Conservation (phyloP, 805 yeast species). For the Metschnikowia hibisci region DNA sequence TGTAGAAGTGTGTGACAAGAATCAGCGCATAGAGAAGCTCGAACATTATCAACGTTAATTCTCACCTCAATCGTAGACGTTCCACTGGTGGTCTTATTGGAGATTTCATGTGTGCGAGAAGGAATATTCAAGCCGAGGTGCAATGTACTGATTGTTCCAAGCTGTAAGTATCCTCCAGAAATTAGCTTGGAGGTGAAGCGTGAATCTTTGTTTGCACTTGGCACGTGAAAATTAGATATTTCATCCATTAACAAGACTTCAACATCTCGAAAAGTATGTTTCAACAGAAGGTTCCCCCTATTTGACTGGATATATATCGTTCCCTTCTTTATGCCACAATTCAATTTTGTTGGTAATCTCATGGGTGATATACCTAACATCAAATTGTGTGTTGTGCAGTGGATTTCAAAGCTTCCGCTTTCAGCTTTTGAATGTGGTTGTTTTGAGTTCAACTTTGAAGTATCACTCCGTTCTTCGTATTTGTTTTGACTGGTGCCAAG, state of each 20-base stretch:
- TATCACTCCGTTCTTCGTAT: background rate
- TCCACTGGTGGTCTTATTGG: constrained; percentile 17
- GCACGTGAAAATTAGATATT: constrained; percentile 13
- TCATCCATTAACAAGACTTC: constrained; percentile 66
- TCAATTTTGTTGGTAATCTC: constrained; percentile 50
- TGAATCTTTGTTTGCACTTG: background rate
- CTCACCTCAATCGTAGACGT: constrained; percentile 40
- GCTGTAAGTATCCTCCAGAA: background rate
- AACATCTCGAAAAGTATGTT: constrained; percentile 47
- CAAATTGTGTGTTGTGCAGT: constrained; percentile 46
- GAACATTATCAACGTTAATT: constrained; percentile 45
- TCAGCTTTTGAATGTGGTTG: background rate
- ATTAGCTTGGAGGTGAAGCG: constrained; percentile 24
- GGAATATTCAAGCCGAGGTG: constrained; percentile 1
- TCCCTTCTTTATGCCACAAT: constrained; percentile 51
- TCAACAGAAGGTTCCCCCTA: constrained; percentile 29
- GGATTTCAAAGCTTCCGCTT: constrained; percentile 19
- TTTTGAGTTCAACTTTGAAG: background rate
- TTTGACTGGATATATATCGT: constrained; percentile 45
- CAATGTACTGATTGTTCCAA: constrained; percentile 1
- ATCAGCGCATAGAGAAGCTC: constrained; percentile 72
- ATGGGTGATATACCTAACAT: constrained; percentile 63
- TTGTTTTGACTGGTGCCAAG: constrained; percentile 4
- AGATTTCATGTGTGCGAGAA: background rate
- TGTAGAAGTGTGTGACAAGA: constrained; percentile 72